Evolutionary conservation across 176 grass and related monocot genomes (phyloP).

Genomic region (Rhipidocladum racemiflorum): DNA sequence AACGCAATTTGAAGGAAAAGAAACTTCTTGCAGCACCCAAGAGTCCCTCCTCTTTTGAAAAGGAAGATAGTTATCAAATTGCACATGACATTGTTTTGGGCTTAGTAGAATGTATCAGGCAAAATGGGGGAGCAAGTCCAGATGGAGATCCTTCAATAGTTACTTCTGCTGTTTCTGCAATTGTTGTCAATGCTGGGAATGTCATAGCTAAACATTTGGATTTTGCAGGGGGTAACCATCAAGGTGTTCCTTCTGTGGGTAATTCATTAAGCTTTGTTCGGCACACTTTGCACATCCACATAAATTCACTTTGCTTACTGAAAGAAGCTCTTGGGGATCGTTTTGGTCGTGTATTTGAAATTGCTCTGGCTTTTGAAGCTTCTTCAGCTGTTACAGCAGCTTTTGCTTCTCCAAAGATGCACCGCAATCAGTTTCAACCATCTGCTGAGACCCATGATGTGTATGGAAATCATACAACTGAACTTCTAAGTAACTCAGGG

Average conservation of each 20-base stretch:
- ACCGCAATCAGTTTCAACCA: slow-evolving; percentile 87
- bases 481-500: slow-evolving; percentile 52
- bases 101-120: slow-evolving; percentile 74
- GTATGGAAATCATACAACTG: slow-evolving; percentile 76
- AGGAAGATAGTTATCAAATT: slow-evolving; percentile 83
- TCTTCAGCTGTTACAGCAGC: slow-evolving; percentile 64
- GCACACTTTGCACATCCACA: slow-evolving; percentile 75
- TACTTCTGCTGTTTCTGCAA: slow-evolving; percentile 80
- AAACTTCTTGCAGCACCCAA: slow-evolving; percentile 58
- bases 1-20: slow-evolving; percentile 69
- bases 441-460: slow-evolving; percentile 82
- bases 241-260: slow-evolving; percentile 48
- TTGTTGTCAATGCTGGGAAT: slow-evolving; percentile 75
- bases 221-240: slow-evolving; percentile 65
- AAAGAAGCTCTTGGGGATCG: slow-evolving; percentile 95
- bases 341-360: slow-evolving; percentile 68
- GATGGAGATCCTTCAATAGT: slow-evolving; percentile 75
- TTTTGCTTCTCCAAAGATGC: slow-evolving; percentile 68
- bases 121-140: slow-evolving; percentile 60
- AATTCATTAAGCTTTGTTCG: slow-evolving; percentile 64
- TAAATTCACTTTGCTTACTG: slow-evolving; percentile 79
- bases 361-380: slow-evolving; percentile 81
- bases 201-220: slow-evolving; percentile 80
- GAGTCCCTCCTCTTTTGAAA: slow-evolving; percentile 49
- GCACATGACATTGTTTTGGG: slow-evolving; percentile 79